Base-by-base conservation (phyloP, 306 rosid species). In the Prunus padus region DNA sequence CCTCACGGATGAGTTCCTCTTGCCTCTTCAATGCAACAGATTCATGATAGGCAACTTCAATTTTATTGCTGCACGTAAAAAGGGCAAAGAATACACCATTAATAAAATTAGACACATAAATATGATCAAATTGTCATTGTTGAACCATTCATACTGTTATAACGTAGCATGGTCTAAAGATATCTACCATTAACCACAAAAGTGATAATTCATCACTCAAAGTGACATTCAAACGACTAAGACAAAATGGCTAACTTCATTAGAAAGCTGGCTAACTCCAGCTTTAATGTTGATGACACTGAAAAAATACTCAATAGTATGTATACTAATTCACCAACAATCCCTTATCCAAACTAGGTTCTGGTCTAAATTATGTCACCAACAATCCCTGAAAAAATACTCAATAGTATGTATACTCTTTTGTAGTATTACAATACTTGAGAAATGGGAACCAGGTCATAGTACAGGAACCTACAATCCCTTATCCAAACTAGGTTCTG, bases 1-100 rank as follows among this genome's bases (percentile, higher is more conserved):
- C 99, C 86, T 96, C 99, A 52, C 98, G 99, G 72, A 96, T 96
- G 82, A 96, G 98, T 73, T 96, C 99, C 83, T 96, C 99, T 80
- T 96, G 99, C 88, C 98, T 92, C 89, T 89, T 89, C 61, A 96
- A 88, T 66, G 99, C 98, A 83, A 96, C 96, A 81, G 98, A 95
- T 82, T 96, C 99, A 91, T 92, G 99, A 77, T 96, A 92, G 74
- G 98, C 96, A 84, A 90, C 99, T 86, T 96, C 99, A 79, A 92
- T 88, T 84, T 90, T 96, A 74, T 90, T 90, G 97, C 98, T 96
- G 96, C 85, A 83, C 30, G 71, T 63, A 82, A 79, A 59, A 52
- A 78, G 66, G 63, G 80, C 70, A 83, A 46, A 33, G 56, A 63
- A 71, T 79, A 69, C 45, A 52, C 40, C 28, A 37, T 31, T n/a